Evolutionary conservation across 305 asterid genomes (phyloP).

Genomic region (Plantago rigida): DNA sequence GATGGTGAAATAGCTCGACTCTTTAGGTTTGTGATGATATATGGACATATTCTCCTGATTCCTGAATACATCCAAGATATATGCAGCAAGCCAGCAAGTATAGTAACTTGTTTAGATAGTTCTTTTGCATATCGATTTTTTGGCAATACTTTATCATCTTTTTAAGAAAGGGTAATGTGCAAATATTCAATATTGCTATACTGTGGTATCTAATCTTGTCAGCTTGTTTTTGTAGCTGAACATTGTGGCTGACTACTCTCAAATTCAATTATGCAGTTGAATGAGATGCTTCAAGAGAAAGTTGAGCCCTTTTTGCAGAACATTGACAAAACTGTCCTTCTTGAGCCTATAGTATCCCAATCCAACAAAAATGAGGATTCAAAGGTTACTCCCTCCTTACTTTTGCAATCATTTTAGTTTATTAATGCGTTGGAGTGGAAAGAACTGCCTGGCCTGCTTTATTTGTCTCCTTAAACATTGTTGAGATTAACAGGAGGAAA

Average conservation of each 20-base stretch:
- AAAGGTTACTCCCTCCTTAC: slow-evolving; percentile 39
- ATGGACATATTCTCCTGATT: too few relatives aligned
- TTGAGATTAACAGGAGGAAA: not conserved
- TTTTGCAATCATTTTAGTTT: not conserved
- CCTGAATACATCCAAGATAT: too few relatives aligned
- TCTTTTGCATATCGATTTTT: too few relatives aligned
- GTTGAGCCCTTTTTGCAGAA: slow-evolving; percentile 61
- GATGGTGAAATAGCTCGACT: too few relatives aligned
- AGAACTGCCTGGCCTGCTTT: slow-evolving; percentile 4
- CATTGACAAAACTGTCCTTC: slow-evolving; percentile 46
- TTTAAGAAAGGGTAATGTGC: too few relatives aligned
- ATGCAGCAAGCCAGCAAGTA: too few relatives aligned
- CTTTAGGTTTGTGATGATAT: too few relatives aligned
- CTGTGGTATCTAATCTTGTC: too few relatives aligned
- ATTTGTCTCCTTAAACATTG: not conserved
- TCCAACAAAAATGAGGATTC: slow-evolving; percentile 37
- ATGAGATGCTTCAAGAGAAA: slow-evolving; percentile 75
- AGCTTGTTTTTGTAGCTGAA: not conserved
- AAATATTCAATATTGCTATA: too few relatives aligned
- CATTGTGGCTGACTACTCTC: slow-evolving; percentile 11
- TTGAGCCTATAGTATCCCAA: slow-evolving; percentile 52
- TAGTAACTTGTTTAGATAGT: too few relatives aligned
- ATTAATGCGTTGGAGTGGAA: not conserved
- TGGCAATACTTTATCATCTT: too few relatives aligned
- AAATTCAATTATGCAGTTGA: slow-evolving; percentile 44